A percentile compares a stretch with the other conserved stretches of the same genome.
Conservation (phyloP, 2,329 filamentous ascomycete species). For the Phaeoacremonium minimum region DNA sequence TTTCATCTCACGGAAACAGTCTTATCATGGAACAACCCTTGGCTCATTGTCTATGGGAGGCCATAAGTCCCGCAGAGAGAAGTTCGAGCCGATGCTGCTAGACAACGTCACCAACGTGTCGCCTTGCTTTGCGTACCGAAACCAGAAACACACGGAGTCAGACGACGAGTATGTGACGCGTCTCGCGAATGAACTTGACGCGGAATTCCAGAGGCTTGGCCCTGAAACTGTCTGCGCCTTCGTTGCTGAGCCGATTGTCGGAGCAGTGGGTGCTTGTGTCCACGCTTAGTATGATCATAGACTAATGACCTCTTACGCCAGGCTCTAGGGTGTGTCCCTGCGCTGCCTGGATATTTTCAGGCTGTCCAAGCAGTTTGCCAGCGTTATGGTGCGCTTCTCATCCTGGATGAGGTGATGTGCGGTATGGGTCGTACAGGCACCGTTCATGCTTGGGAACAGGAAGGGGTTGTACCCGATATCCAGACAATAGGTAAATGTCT, state of each 20-base stretch:
- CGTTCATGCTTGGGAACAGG: constrained; percentile 60
- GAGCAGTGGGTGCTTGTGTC: constrained; percentile 63
- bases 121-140: constrained; percentile 63
- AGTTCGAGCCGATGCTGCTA: constrained; percentile 59
- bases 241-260: constrained; percentile 69
- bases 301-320: too few species aligned
- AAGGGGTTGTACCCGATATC: constrained; percentile 55
- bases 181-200: constrained; percentile 61
- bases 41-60: constrained; percentile 63
- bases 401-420: constrained; percentile 65
- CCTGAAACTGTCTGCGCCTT: constrained; percentile 67
- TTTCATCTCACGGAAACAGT: constrained; percentile 64
- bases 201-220: constrained; percentile 60
- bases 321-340: constrained; percentile 47
- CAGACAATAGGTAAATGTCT: constrained; percentile 61
- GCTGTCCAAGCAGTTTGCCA: constrained; percentile 49
- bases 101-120: constrained; percentile 57
- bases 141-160: constrained; percentile 43
- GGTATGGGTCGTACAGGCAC: constrained; percentile 60
- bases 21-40: constrained; percentile 70
- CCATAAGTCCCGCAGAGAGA: constrained; percentile 52
- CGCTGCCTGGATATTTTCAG: constrained; percentile 49
- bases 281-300: too few species aligned
- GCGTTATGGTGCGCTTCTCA: constrained; percentile 48
- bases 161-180: constrained; percentile 55